Conservation (phyloP, 352 stramenopile species). For the Phytophthora brassicae region DNA sequence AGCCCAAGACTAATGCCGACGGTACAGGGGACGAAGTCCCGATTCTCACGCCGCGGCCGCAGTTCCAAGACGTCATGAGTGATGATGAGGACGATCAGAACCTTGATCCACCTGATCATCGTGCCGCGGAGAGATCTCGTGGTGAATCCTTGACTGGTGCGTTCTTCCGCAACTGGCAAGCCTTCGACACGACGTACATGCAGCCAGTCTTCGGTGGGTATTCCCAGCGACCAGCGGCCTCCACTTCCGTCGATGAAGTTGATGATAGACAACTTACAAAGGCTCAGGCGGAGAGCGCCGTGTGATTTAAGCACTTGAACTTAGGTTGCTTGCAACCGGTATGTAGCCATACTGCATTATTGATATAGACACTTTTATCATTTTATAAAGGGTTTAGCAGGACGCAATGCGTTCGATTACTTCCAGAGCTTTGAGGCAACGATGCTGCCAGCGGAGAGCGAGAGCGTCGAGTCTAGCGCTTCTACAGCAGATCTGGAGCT, state of each 20-base stretch:
- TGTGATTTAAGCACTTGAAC: conserved; percentile 26
- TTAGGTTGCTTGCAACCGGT: not conserved
- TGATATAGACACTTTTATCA: conserved; percentile 28
- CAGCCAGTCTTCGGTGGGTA: conserved; percentile 79
- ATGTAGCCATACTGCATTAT: conserved; percentile 21
- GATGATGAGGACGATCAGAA: conserved; percentile 47
- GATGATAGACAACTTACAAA: conserved; percentile 36
- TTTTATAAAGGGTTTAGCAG: conserved; percentile 4
- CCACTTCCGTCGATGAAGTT: conserved; percentile 25
- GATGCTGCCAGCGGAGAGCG: conserved; percentile 11
- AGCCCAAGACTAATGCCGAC: conserved; percentile 26
- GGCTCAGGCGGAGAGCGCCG: conserved; percentile 42
- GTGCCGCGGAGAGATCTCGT: conserved; percentile 25
- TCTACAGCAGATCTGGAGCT: not conserved
- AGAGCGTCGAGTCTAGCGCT: conserved; percentile 2
- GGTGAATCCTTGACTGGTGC: conserved; percentile 53
- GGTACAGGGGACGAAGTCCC: conserved; percentile 35
- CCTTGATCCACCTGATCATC: conserved; percentile 15
- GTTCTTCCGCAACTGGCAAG: conserved; percentile 81
- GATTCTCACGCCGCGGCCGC: conserved; percentile 63
- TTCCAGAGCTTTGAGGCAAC: conserved; percentile 13
- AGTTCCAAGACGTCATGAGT: conserved; percentile 64
- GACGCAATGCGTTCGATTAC: conserved; percentile 19
- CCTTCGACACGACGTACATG: conserved; percentile 79
- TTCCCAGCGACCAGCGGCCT: conserved; percentile 28